These are phyloP conservation scores for Gossypium aridum DNA, from an alignment of 441 rosid genomes.

Conservation along the genomic window DNA sequence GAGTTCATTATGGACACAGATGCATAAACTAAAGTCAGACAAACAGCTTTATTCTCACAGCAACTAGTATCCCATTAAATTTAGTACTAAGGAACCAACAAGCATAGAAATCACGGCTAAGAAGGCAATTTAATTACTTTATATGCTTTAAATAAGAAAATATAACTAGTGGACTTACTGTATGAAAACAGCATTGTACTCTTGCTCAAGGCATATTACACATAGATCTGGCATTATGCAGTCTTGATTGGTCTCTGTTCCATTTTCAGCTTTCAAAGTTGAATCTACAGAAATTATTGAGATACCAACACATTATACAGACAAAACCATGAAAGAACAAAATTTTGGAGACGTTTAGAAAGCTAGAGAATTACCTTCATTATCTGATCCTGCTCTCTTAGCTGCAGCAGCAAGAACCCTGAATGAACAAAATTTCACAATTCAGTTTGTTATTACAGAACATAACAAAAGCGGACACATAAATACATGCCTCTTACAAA, in stretches of 20 bases:
- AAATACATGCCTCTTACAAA: background rate
- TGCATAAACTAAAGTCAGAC: background rate
- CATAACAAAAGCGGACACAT: background rate
- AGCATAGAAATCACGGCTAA: background rate
- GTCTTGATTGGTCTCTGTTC: conserved; percentile 55
- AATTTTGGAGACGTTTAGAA: background rate
- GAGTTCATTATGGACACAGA: background rate
- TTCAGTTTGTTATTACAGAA: conserved; percentile 12
- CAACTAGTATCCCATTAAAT: background rate
- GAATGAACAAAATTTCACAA: conserved; percentile 18
- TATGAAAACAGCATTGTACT: conserved; percentile 83
- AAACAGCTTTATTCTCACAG: background rate
- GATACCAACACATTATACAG: conserved; percentile 1
- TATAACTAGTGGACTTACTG: conserved; percentile 44
- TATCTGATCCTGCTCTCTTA: conserved; percentile 50
- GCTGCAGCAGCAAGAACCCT: conserved; percentile 93
- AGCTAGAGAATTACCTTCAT: conserved; percentile 41
- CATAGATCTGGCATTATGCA: conserved; percentile 70
- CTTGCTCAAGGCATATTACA: conserved; percentile 93
- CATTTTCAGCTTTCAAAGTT: conserved; percentile 40
- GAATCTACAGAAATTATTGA: conserved; percentile 29
- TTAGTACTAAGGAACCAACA: background rate
- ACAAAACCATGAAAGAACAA: background rate
- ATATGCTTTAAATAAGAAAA: conserved; percentile 7
- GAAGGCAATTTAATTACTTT: background rate